These are phyloP conservation scores for Trichoderma reesei DNA, from an alignment of 495 filamentous ascomycete species.

Conservation along the genomic window DNA sequence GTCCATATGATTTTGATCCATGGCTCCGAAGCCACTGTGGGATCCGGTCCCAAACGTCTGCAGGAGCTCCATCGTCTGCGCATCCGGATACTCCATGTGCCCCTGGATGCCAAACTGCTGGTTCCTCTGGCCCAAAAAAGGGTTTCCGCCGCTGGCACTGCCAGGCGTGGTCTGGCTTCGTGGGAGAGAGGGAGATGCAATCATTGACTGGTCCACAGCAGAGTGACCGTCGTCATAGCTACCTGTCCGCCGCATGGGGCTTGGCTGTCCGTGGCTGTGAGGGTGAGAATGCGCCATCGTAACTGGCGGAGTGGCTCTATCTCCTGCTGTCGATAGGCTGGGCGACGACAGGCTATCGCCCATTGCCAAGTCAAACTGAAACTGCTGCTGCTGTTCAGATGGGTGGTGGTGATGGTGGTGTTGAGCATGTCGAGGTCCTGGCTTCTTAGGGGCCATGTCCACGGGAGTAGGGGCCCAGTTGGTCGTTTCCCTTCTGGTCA, in stretches of 20 bases:
- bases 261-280: slow-evolving; percentile 19
- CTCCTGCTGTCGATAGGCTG: slow-evolving; percentile 7
- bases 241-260: slow-evolving; percentile 47
- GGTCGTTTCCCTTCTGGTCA: neutral
- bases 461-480: neutral
- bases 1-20: slow-evolving; percentile 43
- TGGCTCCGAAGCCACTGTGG: slow-evolving; percentile 19
- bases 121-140: slow-evolving; percentile 12
- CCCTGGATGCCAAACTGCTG: slow-evolving; percentile 12
- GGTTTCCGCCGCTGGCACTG: neutral
- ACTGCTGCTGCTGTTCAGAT: slow-evolving; percentile 7
- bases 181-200: slow-evolving; percentile 14
- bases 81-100: slow-evolving; percentile 25
- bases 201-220: slow-evolving; percentile 42
- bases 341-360: slow-evolving; percentile 12
- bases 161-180: slow-evolving; percentile 11
- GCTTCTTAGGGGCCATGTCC: neutral
- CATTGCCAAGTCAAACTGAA: slow-evolving; percentile 10
- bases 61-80: slow-evolving; percentile 39
- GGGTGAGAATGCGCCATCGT: slow-evolving; percentile 16
- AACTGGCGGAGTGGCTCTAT: slow-evolving; percentile 19
- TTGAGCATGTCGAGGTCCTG: slow-evolving; percentile 11
- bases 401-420: slow-evolving; percentile 12
- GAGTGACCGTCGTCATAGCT: neutral
- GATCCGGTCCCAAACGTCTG: slow-evolving; percentile 20